Evolutionary conservation across 805 yeast species (phyloP).

Genomic region (Saccharomycopsis javanensis): DNA sequence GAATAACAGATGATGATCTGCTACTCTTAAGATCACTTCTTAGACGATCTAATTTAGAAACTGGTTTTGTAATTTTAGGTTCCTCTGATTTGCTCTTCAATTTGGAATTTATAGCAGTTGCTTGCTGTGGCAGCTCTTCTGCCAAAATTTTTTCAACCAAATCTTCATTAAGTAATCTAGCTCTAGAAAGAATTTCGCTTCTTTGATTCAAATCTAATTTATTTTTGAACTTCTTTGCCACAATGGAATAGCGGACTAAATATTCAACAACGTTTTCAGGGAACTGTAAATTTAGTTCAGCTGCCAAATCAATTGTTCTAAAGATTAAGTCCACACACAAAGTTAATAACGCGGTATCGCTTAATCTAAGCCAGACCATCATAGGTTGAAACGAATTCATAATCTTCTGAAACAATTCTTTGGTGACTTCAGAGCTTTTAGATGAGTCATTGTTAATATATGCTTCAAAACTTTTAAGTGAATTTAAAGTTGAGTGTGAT

Average conservation of each 20-base stretch:
- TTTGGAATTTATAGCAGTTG: not conserved
- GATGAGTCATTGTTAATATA: constrained; percentile 27
- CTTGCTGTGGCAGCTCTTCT: constrained; percentile 28
- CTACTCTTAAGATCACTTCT: constrained; percentile 7
- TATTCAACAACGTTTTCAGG: constrained; percentile 44
- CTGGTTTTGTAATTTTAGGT: not conserved
- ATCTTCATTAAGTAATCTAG: constrained; percentile 42
- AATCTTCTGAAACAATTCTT: constrained; percentile 40
- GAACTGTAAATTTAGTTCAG: constrained; percentile 40
- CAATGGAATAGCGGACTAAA: constrained; percentile 55
- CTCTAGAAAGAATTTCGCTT: constrained; percentile 50
- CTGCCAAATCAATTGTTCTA: constrained; percentile 55
- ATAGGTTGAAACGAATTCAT: constrained; percentile 57
- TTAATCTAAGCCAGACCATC: constrained; percentile 73
- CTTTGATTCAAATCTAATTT: constrained; percentile 61
- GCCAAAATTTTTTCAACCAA: constrained; percentile 44
- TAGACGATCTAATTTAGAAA: constrained; percentile 10
- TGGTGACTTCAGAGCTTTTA: constrained; percentile 20
- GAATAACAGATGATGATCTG: constrained; percentile 25
- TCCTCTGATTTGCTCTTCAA: not conserved
- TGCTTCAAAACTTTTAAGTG: constrained; percentile 43
- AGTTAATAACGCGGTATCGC: constrained; percentile 62
- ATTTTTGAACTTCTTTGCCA: constrained; percentile 58
- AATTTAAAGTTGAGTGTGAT: constrained; percentile 56
- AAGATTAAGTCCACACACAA: constrained; percentile 67